phyloP scores from a whole-genome alignment of 441 rosid species.

The Pelargonium hybrid region DNA sequence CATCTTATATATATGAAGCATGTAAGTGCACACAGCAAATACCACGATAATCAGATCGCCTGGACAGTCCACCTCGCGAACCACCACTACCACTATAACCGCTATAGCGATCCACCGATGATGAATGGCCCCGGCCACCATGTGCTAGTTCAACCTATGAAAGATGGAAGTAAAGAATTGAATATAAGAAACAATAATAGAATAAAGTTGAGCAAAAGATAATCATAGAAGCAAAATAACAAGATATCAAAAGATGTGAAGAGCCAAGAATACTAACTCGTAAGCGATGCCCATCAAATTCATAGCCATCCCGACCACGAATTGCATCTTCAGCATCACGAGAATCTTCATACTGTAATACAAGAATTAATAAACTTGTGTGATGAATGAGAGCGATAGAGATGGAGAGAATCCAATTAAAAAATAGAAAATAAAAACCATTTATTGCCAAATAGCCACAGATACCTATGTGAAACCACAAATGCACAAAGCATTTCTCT shows the following conservation, averaged over 20 bases:
- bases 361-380: slow-evolving; percentile 13
- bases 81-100: slow-evolving; percentile 53
- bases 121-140: slow-evolving; percentile 65
- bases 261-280: slow-evolving; percentile 40
- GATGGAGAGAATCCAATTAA: background rate
- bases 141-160: slow-evolving; percentile 84
- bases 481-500: background rate
- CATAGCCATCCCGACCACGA: slow-evolving; percentile 77
- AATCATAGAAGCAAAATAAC: background rate
- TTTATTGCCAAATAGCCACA: background rate
- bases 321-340: slow-evolving; percentile 96
- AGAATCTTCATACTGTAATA: slow-evolving; percentile 60
- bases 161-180: slow-evolving; percentile 2
- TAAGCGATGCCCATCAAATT: slow-evolving; percentile 68
- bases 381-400: background rate
- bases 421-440: background rate
- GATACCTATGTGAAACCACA: background rate
- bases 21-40: slow-evolving; percentile 15
- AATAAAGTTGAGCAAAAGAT: background rate
- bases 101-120: slow-evolving; percentile 62
- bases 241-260: background rate
- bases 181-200: background rate
- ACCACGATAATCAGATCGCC: slow-evolving; percentile 86
- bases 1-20: background rate
- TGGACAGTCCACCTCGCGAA: slow-evolving; percentile 51